Evolutionary conservation across 1,139 yeast species (phyloP).

Genomic region (Candida buenavistaensis): DNA sequence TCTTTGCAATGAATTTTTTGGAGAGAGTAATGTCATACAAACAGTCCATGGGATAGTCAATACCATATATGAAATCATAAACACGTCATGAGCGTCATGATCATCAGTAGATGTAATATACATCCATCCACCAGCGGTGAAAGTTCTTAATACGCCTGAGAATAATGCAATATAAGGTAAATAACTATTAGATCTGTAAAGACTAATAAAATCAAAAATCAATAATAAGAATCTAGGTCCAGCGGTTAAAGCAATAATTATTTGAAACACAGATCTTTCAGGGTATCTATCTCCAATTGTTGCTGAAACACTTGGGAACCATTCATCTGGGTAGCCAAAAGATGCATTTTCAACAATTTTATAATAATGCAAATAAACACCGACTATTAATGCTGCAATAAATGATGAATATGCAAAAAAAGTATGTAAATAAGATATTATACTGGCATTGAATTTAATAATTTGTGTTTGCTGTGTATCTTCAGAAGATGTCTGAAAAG

Average conservation of each 20-base stretch:
- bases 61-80: conserved; percentile 87
- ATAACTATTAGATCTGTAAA: conserved; percentile 37
- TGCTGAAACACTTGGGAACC: conserved; percentile 98
- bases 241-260: conserved; percentile 74
- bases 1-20: conserved; percentile 48
- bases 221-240: conserved; percentile 85
- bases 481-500: conserved; percentile 1
- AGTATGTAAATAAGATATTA: conserved; percentile 71
- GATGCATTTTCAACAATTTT: conserved; percentile 86
- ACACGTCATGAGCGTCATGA: conserved; percentile 93
- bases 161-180: conserved; percentile 46
- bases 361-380: conserved; percentile 71
- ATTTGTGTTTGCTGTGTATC: conserved; percentile 4
- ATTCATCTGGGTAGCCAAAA: conserved; percentile 92
- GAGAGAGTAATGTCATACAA: conserved; percentile 56
- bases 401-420: conserved; percentile 72
- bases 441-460: conserved; percentile 53
- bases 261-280: conserved; percentile 88
- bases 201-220: conserved; percentile 54
- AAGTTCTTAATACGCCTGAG: conserved; percentile 76
- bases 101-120: conserved; percentile 96
- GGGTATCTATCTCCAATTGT: conserved; percentile 97
- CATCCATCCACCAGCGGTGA: conserved; percentile 98
- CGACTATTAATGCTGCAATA: conserved; percentile 69
- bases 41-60: conserved; percentile 92